Conservation (phyloP, 495 filamentous ascomycete genomes). For the Neurospora discreta region DNA sequence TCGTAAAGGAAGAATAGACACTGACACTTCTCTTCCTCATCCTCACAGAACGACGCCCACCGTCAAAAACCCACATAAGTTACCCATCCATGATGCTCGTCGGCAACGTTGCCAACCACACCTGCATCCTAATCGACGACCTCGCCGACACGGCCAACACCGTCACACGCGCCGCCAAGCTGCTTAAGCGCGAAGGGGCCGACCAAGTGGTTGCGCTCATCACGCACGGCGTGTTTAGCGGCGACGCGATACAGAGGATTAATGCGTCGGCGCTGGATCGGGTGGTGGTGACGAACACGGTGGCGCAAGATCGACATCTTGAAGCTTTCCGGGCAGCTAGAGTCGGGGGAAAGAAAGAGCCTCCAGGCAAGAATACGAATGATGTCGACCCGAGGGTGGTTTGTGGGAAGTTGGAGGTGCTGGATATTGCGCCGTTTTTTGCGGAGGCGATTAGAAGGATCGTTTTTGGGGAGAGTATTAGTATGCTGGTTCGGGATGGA, state of each 20-base stretch:
- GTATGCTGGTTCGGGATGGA: conserved; percentile 58
- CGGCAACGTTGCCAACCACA: conserved; percentile 69
- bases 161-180: conserved; percentile 91
- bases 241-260: conserved; percentile 89
- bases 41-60: conserved; percentile 69
- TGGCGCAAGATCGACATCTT: conserved; percentile 52
- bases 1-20: neutral
- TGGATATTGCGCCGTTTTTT: conserved; percentile 88
- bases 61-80: conserved; percentile 74
- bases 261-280: conserved; percentile 82
- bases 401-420: conserved; percentile 51
- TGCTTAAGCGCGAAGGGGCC: conserved; percentile 89
- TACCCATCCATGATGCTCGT: conserved; percentile 99
- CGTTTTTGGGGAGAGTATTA: conserved; percentile 97
- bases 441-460: conserved; percentile 95
- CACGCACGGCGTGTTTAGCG: conserved; percentile 88
- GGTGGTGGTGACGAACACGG: conserved; percentile 88
- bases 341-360: conserved; percentile 54
- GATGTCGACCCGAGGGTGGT: neutral
- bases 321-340: conserved; percentile 45
- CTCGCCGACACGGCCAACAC: conserved; percentile 94
- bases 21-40: neutral
- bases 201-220: conserved; percentile 78
- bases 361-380: neutral
- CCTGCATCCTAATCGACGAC: conserved; percentile 87